Evolutionary conservation across 2,329 filamentous ascomycete species (phyloP), one percentile per base, ranked within the genome.

Genomic region (Torrubiellomyces zombiae): DNA sequence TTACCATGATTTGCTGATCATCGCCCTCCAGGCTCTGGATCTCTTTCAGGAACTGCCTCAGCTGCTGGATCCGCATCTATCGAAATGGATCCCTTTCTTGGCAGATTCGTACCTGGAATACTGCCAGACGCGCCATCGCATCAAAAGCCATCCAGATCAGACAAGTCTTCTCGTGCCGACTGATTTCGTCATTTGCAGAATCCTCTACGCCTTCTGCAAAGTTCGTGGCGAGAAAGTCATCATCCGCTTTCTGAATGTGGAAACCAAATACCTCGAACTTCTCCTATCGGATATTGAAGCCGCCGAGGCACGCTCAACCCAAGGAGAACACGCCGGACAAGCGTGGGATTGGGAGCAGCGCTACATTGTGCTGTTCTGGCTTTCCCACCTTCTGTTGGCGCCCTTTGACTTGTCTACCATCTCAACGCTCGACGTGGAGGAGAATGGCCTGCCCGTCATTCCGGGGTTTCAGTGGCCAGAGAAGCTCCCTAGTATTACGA

Each of bases 21-120:
- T 14, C 20, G 4, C 10, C 3, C 9, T 13, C 13, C 5, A 63
- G 58, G 47, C 66, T 4, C 68, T 98, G 24, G 83, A 94, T 38
- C 73, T 78, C 2, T 98, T 95, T 38, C 86, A 95, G 59, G 85
- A 94, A 57, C 75, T 91, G 36, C 89, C 89, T 11, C 89, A 98
- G 47, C 64, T 95, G 19, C 66, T 98, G 14, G 89, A 98, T 51
- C 70, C 81, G 7, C 68, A 86, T 47, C 62, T 98, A 20, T 72
- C 77, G 25, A 63, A 55, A 34, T 72, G 91, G 49, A 60, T 95
- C 24, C 75, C 80, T 14, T 56, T 67, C 20, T 60, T 95, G 18
- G 72, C 81, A 14, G 64, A 75, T 40, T 75, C 79, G 11, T 91
- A 86, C 40, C 55, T 93, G 12, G 66, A 70, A 27, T 72, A 70